Evolutionary conservation across 176 grass and related monocot species (phyloP), one percentile per base, ranked within the genome.

Genomic region (Hordeum marinum): DNA sequence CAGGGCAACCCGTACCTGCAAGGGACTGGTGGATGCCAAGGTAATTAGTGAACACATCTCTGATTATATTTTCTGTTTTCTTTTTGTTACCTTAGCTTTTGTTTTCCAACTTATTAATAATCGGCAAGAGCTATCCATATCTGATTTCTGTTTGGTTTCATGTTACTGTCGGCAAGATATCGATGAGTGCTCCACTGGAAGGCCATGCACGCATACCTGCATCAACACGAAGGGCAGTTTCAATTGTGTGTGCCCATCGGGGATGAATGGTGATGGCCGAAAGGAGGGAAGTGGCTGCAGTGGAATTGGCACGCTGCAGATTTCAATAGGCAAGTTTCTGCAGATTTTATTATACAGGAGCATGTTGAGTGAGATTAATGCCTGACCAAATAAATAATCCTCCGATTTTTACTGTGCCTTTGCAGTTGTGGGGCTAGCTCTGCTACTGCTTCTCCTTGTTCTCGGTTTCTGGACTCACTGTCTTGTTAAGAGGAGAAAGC

Each of bases 1-100:
- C 11, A 60, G 55, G 92, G 92, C 23, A 94, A 94, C 35, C 92
- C 92, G 0, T 94, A 94, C 27, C 76, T 78, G 25, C 58, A 60
- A 82, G 88, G 48, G 48, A 45, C 69, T 9, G 13, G 17, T 36
- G 91, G 85, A 86, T 90, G 83, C 45, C 29, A 68, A 66, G 90
- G 90, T 88, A 85, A 29, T n/a, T n/a, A n/a, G n/a, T 1, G 15
- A 65, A 64, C 50, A 63, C 21, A 8, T 72, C 6, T 1, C 1
- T 55, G 5, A 17, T 54, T 52, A 80, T 80, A 31, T 80, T 8
- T 55, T 20, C 3, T 10, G 1, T 21, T n/a, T 80, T 11, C 1
- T 17, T n/a, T n/a, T n/a, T 63, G 0, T 41, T 45, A 17, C 9
- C 31, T 57, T 8, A 15, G 1, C 7, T 42, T 73, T 42, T 73